Percentiles rank a stretch among this genome's conserved stretches.
phyloP scores from a whole-genome alignment of 2,329 filamentous ascomycete species.

The Aaosphaeria pasadenensis region DNA sequence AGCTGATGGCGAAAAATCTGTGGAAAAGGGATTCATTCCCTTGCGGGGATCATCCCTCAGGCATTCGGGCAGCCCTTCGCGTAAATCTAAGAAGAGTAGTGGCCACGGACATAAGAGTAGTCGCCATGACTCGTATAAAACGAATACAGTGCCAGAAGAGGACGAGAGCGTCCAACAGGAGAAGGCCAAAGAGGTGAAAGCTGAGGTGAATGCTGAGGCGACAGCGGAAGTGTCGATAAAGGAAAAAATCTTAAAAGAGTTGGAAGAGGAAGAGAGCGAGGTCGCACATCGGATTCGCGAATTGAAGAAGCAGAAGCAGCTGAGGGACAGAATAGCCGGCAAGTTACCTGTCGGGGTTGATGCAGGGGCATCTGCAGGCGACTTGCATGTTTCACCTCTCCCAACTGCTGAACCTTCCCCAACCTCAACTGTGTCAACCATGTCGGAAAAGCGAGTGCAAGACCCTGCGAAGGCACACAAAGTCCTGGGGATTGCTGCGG shows the following conservation, averaged over 20 bases:
- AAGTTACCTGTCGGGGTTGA: conserved; percentile 33
- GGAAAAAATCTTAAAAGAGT: conserved; percentile 28
- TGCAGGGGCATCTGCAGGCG: conserved; percentile 39
- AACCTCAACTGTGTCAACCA: conserved; percentile 30
- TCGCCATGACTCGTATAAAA: conserved; percentile 25
- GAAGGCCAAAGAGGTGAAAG: background rate
- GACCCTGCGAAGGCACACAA: conserved; percentile 41
- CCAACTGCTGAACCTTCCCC: conserved; percentile 26
- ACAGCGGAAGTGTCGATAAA: conserved; percentile 14
- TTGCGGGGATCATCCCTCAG: conserved; percentile 31
- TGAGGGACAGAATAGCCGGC: conserved; percentile 45
- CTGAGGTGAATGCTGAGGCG: too few species aligned
- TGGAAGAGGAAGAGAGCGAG: conserved; percentile 49
- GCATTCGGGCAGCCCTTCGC: conserved; percentile 30
- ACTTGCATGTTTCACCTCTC: conserved; percentile 32
- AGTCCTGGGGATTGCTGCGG: conserved; percentile 36
- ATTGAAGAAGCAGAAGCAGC: conserved; percentile 56
- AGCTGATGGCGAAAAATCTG: conserved; percentile 20
- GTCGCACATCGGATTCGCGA: conserved; percentile 58
- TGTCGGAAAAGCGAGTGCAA: conserved; percentile 24
- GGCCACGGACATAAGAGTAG: conserved; percentile 17
- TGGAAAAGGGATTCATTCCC: conserved; percentile 29
- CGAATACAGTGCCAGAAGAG: conserved; percentile 24
- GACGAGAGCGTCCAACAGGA: conserved; percentile 18
- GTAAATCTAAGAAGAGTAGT: conserved; percentile 22